phyloP scores from a whole-genome alignment of 2,329 filamentous ascomycete genomes.

The Stemphylium beticola region DNA sequence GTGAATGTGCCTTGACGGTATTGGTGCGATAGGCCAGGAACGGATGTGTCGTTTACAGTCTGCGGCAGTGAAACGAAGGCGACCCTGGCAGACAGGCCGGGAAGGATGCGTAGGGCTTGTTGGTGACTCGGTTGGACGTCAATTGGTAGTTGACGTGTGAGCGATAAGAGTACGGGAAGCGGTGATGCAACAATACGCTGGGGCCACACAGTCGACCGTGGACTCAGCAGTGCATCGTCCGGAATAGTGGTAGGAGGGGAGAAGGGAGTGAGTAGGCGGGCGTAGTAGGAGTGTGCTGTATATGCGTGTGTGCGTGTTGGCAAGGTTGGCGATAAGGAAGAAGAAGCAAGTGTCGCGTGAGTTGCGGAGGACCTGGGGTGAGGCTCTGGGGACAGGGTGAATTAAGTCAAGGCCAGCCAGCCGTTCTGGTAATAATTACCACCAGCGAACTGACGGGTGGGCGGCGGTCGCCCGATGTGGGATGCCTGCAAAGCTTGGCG shows the following conservation, averaged over 20 bases:
- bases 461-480: slow-evolving; percentile 12
- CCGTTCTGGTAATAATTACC: slow-evolving; percentile 18
- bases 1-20: slow-evolving; percentile 21
- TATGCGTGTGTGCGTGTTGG: background rate
- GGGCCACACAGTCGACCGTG: slow-evolving; percentile 30
- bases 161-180: slow-evolving; percentile 42
- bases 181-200: slow-evolving; percentile 40
- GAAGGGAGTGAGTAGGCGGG: background rate
- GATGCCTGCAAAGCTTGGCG: slow-evolving; percentile 14
- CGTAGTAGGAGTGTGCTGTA: background rate
- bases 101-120: slow-evolving; percentile 16
- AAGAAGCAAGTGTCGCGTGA: slow-evolving; percentile 11
- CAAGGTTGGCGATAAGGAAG: slow-evolving; percentile 1
- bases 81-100: slow-evolving; percentile 20
- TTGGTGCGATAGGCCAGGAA: slow-evolving; percentile 12
- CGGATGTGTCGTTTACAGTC: slow-evolving; percentile 13
- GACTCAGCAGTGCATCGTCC: slow-evolving; percentile 30
- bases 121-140: slow-evolving; percentile 28
- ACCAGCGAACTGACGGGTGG: slow-evolving; percentile 16
- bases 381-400: slow-evolving; percentile 24
- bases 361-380: slow-evolving; percentile 19
- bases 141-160: slow-evolving; percentile 44
- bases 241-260: background rate
- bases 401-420: slow-evolving; percentile 20
- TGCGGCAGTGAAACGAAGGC: slow-evolving; percentile 28